A percentile compares a stretch with the other conserved stretches of the same genome.
Evolutionary conservation across 768 basidiomycete species (phyloP).

Genomic region (Mycena capillaripes): DNA sequence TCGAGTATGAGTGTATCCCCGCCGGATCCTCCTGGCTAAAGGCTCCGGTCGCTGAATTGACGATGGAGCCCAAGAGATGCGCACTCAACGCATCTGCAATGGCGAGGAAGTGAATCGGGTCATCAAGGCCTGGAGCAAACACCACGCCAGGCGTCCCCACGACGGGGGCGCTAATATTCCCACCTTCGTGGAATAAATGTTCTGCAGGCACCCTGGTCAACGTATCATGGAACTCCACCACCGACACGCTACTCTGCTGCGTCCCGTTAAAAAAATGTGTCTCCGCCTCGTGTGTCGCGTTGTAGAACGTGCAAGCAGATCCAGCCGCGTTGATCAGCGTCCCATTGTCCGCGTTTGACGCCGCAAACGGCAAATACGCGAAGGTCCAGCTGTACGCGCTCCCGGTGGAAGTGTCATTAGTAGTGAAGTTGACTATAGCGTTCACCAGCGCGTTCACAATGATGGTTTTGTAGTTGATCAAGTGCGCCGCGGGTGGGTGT

Average conservation of each 20-base stretch:
- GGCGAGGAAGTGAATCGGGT: too few species aligned
- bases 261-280: slow-evolving; percentile 22
- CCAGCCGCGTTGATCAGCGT: slow-evolving; percentile 16
- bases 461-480: not conserved
- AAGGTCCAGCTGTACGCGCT: slow-evolving; percentile 10
- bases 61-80: too few species aligned
- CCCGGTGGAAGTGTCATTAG: too few species aligned
- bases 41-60: too few species aligned
- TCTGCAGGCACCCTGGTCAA: not conserved
- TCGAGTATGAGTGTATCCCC: too few species aligned
- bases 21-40: too few species aligned
- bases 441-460: too few species aligned
- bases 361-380: slow-evolving; percentile 11
- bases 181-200: not conserved
- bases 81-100: too few species aligned
- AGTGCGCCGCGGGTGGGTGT: not conserved
- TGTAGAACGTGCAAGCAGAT: slow-evolving; percentile 14
- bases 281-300: slow-evolving; percentile 5
- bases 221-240: slow-evolving; percentile 8
- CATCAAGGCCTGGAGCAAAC: too few species aligned
- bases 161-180: not conserved
- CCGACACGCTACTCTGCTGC: slow-evolving; percentile 6
- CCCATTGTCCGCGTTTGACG: not conserved
- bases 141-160: not conserved
- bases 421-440: too few species aligned